Evolutionary conservation across 2,329 filamentous ascomycete species (phyloP), one percentile per base, ranked within the genome.

Genomic region (Alternaria sp.): DNA sequence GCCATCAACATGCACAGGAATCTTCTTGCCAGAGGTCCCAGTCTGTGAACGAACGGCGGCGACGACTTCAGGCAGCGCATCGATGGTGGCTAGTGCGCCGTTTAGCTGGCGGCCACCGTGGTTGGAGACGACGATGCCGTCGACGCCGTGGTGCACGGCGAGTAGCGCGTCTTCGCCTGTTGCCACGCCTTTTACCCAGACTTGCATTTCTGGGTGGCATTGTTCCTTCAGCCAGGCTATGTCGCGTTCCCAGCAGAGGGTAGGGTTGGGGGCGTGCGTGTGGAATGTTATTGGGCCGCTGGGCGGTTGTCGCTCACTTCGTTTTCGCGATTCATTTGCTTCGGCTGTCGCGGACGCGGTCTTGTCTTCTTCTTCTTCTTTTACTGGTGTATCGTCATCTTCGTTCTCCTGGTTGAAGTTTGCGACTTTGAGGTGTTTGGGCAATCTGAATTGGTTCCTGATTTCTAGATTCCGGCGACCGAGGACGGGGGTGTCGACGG

Each of bases 1-100:
- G 22, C 95, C 94, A 77, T 98, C 95, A 51, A 98, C 84, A 79
- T 87, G 98, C 18, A 98, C 85, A 76, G 97, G 93, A 2, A 74
- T 69, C 20, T 63, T 71, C 18, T 58, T 65, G 0, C 20, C 40
- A 9, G n/a, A 18, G n/a, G 36, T 18, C 2, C 44, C 44, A 2
- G 55, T 25, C 7, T 69, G 68, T 6, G 62, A 65, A 1, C 54
- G 57, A 54, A 97, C 90, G 1, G 70, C 69, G 2, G 75, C 67
- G 8, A 83, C 73, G 0, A 83, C 81, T 54, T 93, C 87, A 0
- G 93, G 92, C 20, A 75, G 41, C 2, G 65, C 66, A 38, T 74
- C 73, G 16, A 75, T 62, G 1, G 72, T 75, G 5, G 73, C 72
- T 3, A 85, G 82, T 0, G 82, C 81, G 5, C 74, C 75, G 60